Conservation (phyloP, 2,329 filamentous ascomycete species). For the Colletotrichum coccodes region DNA sequence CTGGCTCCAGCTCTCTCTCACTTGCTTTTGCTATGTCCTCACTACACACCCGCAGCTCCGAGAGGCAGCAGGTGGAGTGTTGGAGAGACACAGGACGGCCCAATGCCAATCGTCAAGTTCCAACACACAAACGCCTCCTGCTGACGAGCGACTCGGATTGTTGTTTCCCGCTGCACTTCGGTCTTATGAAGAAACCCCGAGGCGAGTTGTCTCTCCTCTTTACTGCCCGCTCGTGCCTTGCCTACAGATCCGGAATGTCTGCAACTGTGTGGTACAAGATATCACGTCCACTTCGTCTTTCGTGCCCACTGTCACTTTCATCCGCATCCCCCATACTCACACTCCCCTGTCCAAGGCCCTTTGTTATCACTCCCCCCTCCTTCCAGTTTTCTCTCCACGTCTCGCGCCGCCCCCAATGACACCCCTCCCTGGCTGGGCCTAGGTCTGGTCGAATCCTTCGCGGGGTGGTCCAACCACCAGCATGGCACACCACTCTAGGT, state of each 20-base stretch:
- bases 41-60: background rate
- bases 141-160: background rate
- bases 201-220: background rate
- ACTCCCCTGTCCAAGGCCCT: background rate
- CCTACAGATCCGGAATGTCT: background rate
- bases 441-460: conserved; percentile 23
- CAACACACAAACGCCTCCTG: background rate
- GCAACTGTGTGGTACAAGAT: background rate
- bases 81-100: background rate
- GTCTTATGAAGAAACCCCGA: background rate
- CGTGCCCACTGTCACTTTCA: background rate
- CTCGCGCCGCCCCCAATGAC: conserved; percentile 26
- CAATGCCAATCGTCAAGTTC: background rate
- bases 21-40: background rate
- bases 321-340: background rate
- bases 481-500: conserved; percentile 5
- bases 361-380: background rate
- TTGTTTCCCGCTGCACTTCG: background rate
- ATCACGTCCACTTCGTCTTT: background rate
- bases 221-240: background rate
- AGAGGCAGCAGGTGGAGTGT: background rate
- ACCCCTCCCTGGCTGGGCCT: conserved; percentile 10
- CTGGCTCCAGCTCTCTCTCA: background rate
- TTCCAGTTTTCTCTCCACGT: background rate
- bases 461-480: conserved; percentile 14